These are phyloP conservation scores for Camellia japonica DNA, from an alignment of 148 eudicot species.

Conservation along the genomic window DNA sequence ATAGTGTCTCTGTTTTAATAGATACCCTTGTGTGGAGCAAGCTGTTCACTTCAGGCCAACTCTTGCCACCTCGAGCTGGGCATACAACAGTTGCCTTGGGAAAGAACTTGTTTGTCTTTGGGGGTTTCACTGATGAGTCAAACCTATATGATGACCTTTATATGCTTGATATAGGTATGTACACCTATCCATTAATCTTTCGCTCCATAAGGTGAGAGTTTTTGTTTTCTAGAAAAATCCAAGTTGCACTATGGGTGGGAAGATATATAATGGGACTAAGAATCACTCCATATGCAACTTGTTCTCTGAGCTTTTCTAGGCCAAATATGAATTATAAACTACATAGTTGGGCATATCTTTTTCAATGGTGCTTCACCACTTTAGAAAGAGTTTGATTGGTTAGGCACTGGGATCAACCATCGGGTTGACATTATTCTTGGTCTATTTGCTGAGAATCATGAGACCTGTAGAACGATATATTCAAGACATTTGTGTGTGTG, in stretches of 20 bases:
- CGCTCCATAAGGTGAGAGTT: background rate
- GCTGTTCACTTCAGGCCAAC: conserved; percentile 72
- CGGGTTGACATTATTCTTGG: background rate
- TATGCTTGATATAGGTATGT: conserved; percentile 81
- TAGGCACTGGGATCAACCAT: background rate
- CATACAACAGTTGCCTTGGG: conserved; percentile 77
- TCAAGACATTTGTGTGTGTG: background rate
- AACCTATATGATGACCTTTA: conserved; percentile 76
- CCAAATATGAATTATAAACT: background rate
- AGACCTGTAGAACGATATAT: conserved; percentile 1
- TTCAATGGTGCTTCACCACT: background rate
- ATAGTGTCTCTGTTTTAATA: conserved; percentile 25
- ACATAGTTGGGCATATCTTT: background rate
- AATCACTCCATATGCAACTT: background rate
- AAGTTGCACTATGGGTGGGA: background rate
- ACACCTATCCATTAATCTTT: background rate
- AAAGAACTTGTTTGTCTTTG: conserved; percentile 80
- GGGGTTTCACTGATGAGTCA: conserved; percentile 88
- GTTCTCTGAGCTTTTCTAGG: background rate
- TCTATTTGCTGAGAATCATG: conserved; percentile 1
- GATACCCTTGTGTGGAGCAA: conserved; percentile 87
- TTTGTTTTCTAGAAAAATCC: no score
- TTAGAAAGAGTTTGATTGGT: background rate
- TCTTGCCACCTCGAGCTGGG: conserved; percentile 93
- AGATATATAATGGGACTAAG: background rate